These are phyloP conservation scores for Metarhizium robertsii DNA, from an alignment of 2,329 filamentous ascomycete species.

Conservation along the genomic window DNA sequence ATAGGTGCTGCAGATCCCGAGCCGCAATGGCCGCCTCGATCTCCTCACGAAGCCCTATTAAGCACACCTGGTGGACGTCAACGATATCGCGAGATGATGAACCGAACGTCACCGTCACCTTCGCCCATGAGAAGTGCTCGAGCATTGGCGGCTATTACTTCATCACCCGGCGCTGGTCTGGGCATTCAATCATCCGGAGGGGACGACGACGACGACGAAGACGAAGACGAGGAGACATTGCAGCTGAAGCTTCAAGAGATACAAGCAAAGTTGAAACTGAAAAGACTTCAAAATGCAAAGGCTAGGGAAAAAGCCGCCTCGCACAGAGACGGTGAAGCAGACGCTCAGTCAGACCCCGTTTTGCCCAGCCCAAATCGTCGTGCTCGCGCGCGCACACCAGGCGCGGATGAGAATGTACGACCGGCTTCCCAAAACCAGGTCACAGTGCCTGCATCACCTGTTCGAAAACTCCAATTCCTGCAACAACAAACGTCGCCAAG, in stretches of 20 bases:
- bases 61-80: constrained; percentile 71
- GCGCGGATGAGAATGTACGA: constrained; percentile 11
- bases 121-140: constrained; percentile 39
- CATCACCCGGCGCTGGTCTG: constrained; percentile 16
- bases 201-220: constrained; percentile 32
- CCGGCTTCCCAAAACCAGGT: constrained; percentile 30
- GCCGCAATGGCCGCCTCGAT: constrained; percentile 57
- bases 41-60: constrained; percentile 54
- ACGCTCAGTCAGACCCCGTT: constrained; percentile 10
- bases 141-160: constrained; percentile 4
- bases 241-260: constrained; percentile 82
- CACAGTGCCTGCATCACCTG: constrained; percentile 68
- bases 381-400: constrained; percentile 18
- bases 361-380: constrained; percentile 13
- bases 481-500: constrained; percentile 63
- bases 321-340: constrained; percentile 13
- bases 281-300: constrained; percentile 63
- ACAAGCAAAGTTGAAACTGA: constrained; percentile 77
- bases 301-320: constrained; percentile 10
- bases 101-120: constrained; percentile 57
- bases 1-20: constrained; percentile 25
- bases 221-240: constrained; percentile 83
- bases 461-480: constrained; percentile 45
- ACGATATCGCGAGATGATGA: constrained; percentile 59
- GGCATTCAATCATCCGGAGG: constrained; percentile 23